These are phyloP conservation scores for Coleophoma crateriformis DNA, from an alignment of 2,329 filamentous ascomycete species.

Conservation along the genomic window DNA sequence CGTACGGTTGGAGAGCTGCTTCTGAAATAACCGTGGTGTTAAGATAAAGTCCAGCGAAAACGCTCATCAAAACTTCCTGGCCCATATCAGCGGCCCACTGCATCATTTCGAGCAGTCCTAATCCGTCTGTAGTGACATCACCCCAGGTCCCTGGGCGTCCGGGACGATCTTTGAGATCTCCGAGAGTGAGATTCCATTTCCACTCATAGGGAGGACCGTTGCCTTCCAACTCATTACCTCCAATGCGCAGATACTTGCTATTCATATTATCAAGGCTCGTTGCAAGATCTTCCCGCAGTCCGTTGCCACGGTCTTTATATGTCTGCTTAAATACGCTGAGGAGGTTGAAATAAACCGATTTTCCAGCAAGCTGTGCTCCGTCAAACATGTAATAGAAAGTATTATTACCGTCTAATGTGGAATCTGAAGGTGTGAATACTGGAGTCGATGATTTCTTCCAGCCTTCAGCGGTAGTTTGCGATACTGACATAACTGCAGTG, in stretches of 20 bases:
- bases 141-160: slow-evolving; percentile 35
- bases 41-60: slow-evolving; percentile 40
- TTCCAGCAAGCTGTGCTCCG: slow-evolving; percentile 24
- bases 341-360: slow-evolving; percentile 44
- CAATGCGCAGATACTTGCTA: slow-evolving; percentile 53
- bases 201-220: slow-evolving; percentile 16
- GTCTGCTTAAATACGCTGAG: slow-evolving; percentile 55
- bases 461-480: too few species aligned
- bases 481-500: too few species aligned
- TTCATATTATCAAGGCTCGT: slow-evolving; percentile 44
- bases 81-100: slow-evolving; percentile 38
- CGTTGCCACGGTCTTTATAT: slow-evolving; percentile 49
- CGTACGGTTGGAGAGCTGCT: slow-evolving; percentile 33
- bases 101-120: slow-evolving; percentile 21
- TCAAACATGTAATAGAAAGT: slow-evolving; percentile 33
- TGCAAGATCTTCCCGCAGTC: slow-evolving; percentile 48
- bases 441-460: too few species aligned
- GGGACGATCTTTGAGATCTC: slow-evolving; percentile 27
- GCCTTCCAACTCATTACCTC: slow-evolving; percentile 52
- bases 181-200: slow-evolving; percentile 34
- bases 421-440: too few species aligned
- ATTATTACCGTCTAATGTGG: too few species aligned
- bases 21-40: slow-evolving; percentile 32
- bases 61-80: slow-evolving; percentile 37
- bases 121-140: slow-evolving; percentile 35